phyloP scores from a whole-genome alignment of 2,329 filamentous ascomycete species.

The Epicoccum sorghinum region DNA sequence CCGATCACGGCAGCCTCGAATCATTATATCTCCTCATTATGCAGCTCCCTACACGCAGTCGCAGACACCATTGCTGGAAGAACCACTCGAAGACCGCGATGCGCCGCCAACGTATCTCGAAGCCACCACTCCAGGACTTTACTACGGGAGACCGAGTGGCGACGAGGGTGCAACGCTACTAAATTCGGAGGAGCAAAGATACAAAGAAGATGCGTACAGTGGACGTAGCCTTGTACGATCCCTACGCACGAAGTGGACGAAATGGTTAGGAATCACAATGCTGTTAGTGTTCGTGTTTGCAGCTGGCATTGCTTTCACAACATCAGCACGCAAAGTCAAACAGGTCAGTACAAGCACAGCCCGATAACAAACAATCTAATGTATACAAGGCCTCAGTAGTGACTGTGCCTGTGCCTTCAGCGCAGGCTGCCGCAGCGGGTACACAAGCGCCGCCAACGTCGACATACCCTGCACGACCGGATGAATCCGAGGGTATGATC shows the following conservation, averaged over 20 bases:
- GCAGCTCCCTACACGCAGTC: constrained; percentile 25
- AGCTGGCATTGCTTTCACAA: constrained; percentile 27
- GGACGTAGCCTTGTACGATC: constrained; percentile 27
- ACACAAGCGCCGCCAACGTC: constrained; percentile 13
- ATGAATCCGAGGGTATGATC: constrained; percentile 10
- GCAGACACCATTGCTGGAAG: constrained; percentile 32
- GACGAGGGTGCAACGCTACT: constrained; percentile 41
- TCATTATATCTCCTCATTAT: constrained; percentile 21
- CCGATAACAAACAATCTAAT: background rate
- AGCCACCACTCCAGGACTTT: constrained; percentile 43
- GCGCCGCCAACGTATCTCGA: constrained; percentile 42
- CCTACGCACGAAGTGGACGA: constrained; percentile 29
- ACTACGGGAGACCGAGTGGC: constrained; percentile 32
- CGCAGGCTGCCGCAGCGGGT: constrained; percentile 22
- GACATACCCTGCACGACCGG: background rate
- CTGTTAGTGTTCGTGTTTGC: constrained; percentile 30
- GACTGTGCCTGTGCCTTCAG: constrained; percentile 7
- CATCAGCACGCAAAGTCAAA: constrained; percentile 22
- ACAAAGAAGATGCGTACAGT: constrained; percentile 35
- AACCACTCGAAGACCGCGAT: constrained; percentile 31
- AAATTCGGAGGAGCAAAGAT: constrained; percentile 21
- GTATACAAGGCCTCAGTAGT: background rate
- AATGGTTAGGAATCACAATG: constrained; percentile 27
- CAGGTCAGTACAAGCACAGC: constrained; percentile 21
- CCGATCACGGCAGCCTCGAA: constrained; percentile 26